These are phyloP conservation scores for Tetrapisispora nanseiensis DNA, from an alignment of 805 yeast species.

Conservation along the genomic window DNA sequence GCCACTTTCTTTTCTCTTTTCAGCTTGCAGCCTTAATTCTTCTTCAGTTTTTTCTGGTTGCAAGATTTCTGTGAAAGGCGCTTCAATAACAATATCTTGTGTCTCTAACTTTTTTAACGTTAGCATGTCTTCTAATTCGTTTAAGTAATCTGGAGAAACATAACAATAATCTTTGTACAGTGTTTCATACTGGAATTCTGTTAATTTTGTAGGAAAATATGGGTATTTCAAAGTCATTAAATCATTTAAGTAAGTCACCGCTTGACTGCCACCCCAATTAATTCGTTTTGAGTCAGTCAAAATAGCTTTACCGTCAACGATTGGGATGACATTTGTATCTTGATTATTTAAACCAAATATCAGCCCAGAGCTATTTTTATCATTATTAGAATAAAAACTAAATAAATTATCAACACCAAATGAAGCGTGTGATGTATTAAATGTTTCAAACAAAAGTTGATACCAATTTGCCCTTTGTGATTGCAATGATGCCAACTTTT, in stretches of 20 bases:
- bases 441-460: slow-evolving; percentile 79
- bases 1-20: slow-evolving; percentile 76
- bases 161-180: slow-evolving; percentile 72
- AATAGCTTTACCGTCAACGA: slow-evolving; percentile 57
- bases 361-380: slow-evolving; percentile 42
- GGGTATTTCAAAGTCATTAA: slow-evolving; percentile 79
- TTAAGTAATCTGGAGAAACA: slow-evolving; percentile 55
- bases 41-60: slow-evolving; percentile 73
- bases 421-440: slow-evolving; percentile 60
- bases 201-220: slow-evolving; percentile 70
- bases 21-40: slow-evolving; percentile 67
- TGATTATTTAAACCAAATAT: slow-evolving; percentile 79
- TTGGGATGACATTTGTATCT: slow-evolving; percentile 74
- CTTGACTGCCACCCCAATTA: slow-evolving; percentile 83
- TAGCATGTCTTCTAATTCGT: slow-evolving; percentile 49
- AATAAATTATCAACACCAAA: slow-evolving; percentile 80
- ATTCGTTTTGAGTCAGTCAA: slow-evolving; percentile 65
- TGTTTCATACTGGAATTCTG: slow-evolving; percentile 51
- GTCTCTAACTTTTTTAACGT: slow-evolving; percentile 53
- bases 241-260: slow-evolving; percentile 52
- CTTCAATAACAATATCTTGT: slow-evolving; percentile 72
- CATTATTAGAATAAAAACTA: slow-evolving; percentile 53
- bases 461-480: slow-evolving; percentile 66
- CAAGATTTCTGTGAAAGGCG: slow-evolving; percentile 59
- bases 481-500: slow-evolving; percentile 60